A percentile compares a stretch with the other conserved stretches of the same genome.
phyloP scores from a whole-genome alignment of 75 land plant genomes.

The Larix kaempferi region DNA sequence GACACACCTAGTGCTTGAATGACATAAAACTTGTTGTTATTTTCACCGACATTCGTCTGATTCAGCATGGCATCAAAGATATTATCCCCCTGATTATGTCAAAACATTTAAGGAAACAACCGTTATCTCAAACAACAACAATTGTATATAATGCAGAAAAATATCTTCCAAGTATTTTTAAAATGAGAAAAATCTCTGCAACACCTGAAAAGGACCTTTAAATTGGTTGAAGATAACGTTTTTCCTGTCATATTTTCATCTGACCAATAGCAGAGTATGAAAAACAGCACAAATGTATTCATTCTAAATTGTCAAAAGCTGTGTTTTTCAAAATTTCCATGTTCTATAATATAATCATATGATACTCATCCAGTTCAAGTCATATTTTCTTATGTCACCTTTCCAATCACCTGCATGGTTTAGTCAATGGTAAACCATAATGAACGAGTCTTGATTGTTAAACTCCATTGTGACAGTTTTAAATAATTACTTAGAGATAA shows the following conservation, averaged over 20 bases:
- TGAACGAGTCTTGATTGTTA: too few relatives aligned
- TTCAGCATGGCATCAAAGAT: conserved; percentile 96
- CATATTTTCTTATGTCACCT: background rate
- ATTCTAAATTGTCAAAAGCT: background rate
- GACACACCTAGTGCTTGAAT: conserved; percentile 82
- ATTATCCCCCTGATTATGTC: conserved; percentile 58
- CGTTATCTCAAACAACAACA: background rate
- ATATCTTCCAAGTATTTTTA: background rate
- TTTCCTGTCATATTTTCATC: background rate
- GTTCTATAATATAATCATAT: background rate
- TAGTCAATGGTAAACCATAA: background rate
- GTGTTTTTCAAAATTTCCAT: background rate
- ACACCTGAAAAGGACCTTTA: background rate
- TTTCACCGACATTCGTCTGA: conserved; percentile 86
- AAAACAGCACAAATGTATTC: background rate
- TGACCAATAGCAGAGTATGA: background rate
- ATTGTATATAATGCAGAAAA: background rate
- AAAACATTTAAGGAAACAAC: conserved; percentile 2
- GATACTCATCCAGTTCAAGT: too few relatives aligned
- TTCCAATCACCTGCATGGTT: background rate
- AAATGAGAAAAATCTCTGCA: background rate
- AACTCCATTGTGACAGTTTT: too few relatives aligned
- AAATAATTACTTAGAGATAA: too few relatives aligned
- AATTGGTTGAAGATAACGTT: background rate
- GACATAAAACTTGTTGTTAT: conserved; percentile 95